Base-by-base conservation (phyloP, 805 yeast genomes). In the Suhomyces tanzawaensis region DNA sequence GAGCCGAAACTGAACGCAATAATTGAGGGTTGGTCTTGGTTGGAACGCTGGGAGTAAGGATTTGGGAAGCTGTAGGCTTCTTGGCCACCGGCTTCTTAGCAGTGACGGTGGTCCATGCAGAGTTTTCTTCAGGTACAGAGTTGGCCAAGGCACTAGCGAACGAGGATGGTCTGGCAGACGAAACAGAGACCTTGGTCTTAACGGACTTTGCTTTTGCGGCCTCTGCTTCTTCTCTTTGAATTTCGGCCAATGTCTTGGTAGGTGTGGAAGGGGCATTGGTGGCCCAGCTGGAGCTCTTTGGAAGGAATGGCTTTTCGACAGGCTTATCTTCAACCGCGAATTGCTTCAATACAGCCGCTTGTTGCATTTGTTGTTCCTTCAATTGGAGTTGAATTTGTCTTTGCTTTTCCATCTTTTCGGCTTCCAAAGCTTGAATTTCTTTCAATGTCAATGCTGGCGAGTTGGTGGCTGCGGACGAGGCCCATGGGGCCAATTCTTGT, bases 141-240 rank as follows among this genome's bases (percentile, higher is more conserved):
- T 44, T 55, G 21, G 69, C 62, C 33, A 62, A 47, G 11, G 69
- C 46, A 36, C 53, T 52, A 7, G 71, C 71, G 44, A 65, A 58
- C 2, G 66, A 58, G 8, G 36, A 15, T n/a, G 34, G 30, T 19
- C 39, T 51, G 34, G 39, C 33, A 25, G 25, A 37, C 13, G 44
- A 19, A n/a, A 45, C 29, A 19, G 17, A 4, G 19, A 33, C 45
- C 18, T 36, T 45, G 19, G 49, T 44, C 12, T 47, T 41, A 37
- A 45, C 41, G 13, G 52, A 60, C 53, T 46, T 49, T 19, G 63
- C 63, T 24, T 57, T 61, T 5, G 64, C 62, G 17, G 68, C 68
- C 32, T 59, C 70, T 25, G 66, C 74, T 55, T 79, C 82, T 57
- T 80, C 85, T 41, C 60, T 71, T 52, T 79, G 83, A 43, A 81